Evolutionary conservation across 495 filamentous ascomycete species (phyloP), one percentile per base, ranked within the genome.

Genomic region (Xylaria nigripes): DNA sequence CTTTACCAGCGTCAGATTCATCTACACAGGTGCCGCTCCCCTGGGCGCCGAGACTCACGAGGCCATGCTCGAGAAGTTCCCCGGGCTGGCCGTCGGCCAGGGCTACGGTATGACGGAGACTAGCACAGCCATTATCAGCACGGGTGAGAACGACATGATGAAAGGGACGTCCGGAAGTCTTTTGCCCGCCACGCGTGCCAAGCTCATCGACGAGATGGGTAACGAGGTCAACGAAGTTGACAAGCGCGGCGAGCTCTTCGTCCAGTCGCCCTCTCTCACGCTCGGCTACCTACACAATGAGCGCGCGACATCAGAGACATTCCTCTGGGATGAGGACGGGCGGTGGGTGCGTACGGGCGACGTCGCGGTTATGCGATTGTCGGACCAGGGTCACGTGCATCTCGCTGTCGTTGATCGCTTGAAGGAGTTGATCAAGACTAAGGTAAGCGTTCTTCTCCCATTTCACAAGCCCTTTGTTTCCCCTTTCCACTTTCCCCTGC

Each of bases 351-450:
- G 78, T 19, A 96, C 90, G 0, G 90, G 90, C 21, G 90, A 96
- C 61, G 89, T 94, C 63, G 90, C 84, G 0, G 75, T 90, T 10
- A 70, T 95, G 21, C 73, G 77, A 15, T 76, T 80, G 64, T 68
- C 79, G 15, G 79, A 85, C 0, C 69, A 72, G 6, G 85, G 84
- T 8, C 70, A 84, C 46, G 88, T 95, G 66, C 90, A 96, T 62
- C 58, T 94, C 30, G 83, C 84, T 58, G 86, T 96, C 40, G 86
- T 90, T 2, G 90, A 96, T 64, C 81, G 90, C 2, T 84, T 96
- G 62, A 96, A 96, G 75, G 90, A 96, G 69, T 72, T 96, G 49
- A 94, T 96, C 72, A 96, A 96, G 70, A 86, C 90, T 61, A 95
- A 94, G 81, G 87, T 89, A 68, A 38, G 77, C 61, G 27, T 21